phyloP scores from a whole-genome alignment of 1,284 basidiomycete species.

The Malassezia vespertilionis region DNA sequence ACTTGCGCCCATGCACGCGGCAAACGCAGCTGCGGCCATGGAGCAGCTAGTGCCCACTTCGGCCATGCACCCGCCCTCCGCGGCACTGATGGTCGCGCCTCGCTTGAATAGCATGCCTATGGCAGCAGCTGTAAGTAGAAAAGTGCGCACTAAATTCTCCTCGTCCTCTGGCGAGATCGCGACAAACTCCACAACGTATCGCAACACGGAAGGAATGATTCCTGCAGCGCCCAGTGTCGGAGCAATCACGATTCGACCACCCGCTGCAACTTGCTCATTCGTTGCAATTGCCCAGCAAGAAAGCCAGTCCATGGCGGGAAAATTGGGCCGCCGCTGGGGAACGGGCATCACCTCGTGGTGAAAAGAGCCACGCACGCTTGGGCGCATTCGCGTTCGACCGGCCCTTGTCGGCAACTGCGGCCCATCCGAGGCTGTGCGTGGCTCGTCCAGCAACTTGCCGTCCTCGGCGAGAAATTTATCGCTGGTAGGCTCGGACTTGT shows the following conservation, averaged over 20 bases:
- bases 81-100: slow-evolving; percentile 88
- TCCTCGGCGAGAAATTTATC: slow-evolving; percentile 1
- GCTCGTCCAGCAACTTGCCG: slow-evolving; percentile 3
- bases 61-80: slow-evolving; percentile 56
- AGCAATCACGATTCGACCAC: slow-evolving; percentile 84
- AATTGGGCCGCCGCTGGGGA: slow-evolving; percentile 60
- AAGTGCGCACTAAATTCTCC: slow-evolving; percentile 72
- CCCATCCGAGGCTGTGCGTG: not conserved
- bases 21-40: slow-evolving; percentile 84
- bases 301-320: slow-evolving; percentile 86
- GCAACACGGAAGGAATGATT: slow-evolving; percentile 73
- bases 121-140: slow-evolving; percentile 69
- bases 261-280: slow-evolving; percentile 70
- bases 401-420: not conserved
- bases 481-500: not conserved
- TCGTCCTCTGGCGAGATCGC: slow-evolving; percentile 61
- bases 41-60: slow-evolving; percentile 62
- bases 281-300: slow-evolving; percentile 50
- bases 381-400: too few species aligned
- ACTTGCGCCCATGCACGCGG: slow-evolving; percentile 57
- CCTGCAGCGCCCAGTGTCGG: slow-evolving; percentile 68
- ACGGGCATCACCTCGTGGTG: slow-evolving; percentile 62
- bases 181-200: slow-evolving; percentile 80
- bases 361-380: slow-evolving; percentile 60
- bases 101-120: slow-evolving; percentile 95